Percentiles rank a stretch among this genome's conserved stretches.
These are phyloP conservation scores for Fusarium agapanthi DNA, from an alignment of 2,329 filamentous ascomycete genomes.

Conservation along the genomic window DNA sequence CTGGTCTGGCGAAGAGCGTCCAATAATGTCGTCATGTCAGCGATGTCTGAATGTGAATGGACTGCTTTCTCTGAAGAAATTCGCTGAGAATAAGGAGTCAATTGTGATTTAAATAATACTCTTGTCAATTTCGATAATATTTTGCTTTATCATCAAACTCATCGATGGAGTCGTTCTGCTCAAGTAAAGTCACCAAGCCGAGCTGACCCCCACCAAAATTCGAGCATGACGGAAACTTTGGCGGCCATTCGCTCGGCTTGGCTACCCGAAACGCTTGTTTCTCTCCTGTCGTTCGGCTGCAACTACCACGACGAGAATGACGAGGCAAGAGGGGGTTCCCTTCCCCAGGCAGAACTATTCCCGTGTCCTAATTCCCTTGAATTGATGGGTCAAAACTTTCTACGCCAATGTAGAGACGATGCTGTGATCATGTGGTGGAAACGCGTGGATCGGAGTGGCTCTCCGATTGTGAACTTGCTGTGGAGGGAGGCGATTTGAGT, in stretches of 20 bases:
- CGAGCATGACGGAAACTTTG: constrained; percentile 5
- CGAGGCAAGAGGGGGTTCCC: background rate
- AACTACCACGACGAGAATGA: constrained; percentile 5
- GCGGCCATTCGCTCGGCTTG: constrained; percentile 25
- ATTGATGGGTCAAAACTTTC: background rate
- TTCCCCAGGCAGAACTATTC: constrained; percentile 19
- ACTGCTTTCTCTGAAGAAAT: background rate
- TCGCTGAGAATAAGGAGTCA: background rate
- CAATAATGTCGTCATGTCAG: constrained; percentile 41
- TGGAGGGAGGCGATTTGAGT: background rate
- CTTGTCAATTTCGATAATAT: background rate
- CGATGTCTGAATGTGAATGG: background rate
- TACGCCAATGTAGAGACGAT: constrained; percentile 21
- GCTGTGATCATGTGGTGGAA: constrained; percentile 29
- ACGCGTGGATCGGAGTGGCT: constrained; percentile 21
- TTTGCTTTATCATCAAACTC: background rate
- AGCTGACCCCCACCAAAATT: constrained; percentile 7
- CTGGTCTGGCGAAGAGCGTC: constrained; percentile 42
- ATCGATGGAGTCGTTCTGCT: background rate
- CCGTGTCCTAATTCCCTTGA: background rate
- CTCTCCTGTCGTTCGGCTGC: constrained; percentile 19
- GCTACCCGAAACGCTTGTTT: constrained; percentile 24
- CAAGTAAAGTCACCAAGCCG: constrained; percentile 7
- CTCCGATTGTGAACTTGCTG: background rate
- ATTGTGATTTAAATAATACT: constrained; percentile 3